phyloP scores from a whole-genome alignment of 2,329 filamentous ascomycete species.

The Claviceps maximensis region DNA sequence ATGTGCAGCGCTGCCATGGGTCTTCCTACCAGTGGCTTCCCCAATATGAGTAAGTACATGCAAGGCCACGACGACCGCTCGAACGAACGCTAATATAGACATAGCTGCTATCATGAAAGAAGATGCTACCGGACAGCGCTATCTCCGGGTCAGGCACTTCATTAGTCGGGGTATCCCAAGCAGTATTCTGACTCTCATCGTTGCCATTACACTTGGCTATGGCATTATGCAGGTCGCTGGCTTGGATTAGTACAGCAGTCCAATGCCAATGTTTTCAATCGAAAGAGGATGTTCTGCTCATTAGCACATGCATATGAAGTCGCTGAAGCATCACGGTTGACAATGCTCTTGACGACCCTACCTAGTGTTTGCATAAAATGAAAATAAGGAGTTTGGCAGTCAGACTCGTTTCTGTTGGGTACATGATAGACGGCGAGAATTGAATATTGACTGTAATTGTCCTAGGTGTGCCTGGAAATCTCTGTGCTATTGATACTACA shows the following conservation, averaged over 20 bases:
- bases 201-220: slow-evolving; percentile 84
- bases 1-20: slow-evolving; percentile 98
- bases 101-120: slow-evolving; percentile 98
- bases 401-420: background rate
- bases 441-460: background rate
- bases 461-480: background rate
- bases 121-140: slow-evolving; percentile 82
- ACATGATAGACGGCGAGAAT: background rate
- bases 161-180: slow-evolving; percentile 84
- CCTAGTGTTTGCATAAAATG: background rate
- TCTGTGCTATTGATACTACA: background rate
- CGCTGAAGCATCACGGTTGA: background rate
- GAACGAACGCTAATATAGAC: slow-evolving; percentile 11
- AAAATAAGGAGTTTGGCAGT: background rate
- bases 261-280: background rate
- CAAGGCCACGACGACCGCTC: background rate
- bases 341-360: background rate
- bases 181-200: slow-evolving; percentile 65
- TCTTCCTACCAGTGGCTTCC: slow-evolving; percentile 88
- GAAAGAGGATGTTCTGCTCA: background rate
- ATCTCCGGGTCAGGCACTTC: slow-evolving; percentile 87
- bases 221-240: slow-evolving; percentile 70
- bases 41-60: slow-evolving; percentile 86
- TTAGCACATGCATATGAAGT: background rate
- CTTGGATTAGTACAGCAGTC: slow-evolving; percentile 27